Conservation (phyloP, 2,329 filamentous ascomycete species). For the Diaporthe amygdali region DNA sequence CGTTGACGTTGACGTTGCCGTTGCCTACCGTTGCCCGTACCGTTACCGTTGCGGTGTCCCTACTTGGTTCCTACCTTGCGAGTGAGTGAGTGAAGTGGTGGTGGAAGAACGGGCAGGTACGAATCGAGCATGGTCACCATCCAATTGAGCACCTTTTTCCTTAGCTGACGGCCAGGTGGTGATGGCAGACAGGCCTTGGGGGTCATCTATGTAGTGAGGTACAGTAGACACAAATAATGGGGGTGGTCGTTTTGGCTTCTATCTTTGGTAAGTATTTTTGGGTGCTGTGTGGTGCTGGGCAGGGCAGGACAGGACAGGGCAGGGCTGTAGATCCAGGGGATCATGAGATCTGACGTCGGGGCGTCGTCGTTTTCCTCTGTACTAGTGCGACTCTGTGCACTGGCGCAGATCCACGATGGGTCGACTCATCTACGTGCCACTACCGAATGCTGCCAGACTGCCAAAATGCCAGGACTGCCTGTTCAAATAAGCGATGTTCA, state of each 20-base stretch:
- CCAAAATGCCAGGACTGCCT: too few species aligned
- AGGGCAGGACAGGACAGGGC: too few species aligned
- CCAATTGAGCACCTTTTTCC: too few species aligned
- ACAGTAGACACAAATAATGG: too few species aligned
- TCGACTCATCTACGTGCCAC: background rate
- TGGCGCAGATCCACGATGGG: background rate
- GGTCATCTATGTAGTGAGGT: too few species aligned
- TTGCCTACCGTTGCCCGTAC: background rate
- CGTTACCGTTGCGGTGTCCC: background rate
- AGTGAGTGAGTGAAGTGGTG: background rate
- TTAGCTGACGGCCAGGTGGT: too few species aligned
- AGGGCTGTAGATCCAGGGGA: background rate
- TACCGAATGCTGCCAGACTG: background rate
- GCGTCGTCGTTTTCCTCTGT: background rate
- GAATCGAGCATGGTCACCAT: too few species aligned
- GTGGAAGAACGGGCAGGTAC: background rate
- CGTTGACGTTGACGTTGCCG: background rate
- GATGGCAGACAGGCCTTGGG: too few species aligned
- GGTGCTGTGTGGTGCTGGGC: background rate
- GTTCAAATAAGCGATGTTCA: too few species aligned
- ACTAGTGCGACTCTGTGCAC: background rate
- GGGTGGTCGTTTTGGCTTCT: background rate
- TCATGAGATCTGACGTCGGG: constrained; percentile 19
- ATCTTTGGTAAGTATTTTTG: background rate
- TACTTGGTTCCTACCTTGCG: background rate